These are phyloP conservation scores for Calocera cornea DNA, from an alignment of 768 basidiomycete species.

Conservation along the genomic window DNA sequence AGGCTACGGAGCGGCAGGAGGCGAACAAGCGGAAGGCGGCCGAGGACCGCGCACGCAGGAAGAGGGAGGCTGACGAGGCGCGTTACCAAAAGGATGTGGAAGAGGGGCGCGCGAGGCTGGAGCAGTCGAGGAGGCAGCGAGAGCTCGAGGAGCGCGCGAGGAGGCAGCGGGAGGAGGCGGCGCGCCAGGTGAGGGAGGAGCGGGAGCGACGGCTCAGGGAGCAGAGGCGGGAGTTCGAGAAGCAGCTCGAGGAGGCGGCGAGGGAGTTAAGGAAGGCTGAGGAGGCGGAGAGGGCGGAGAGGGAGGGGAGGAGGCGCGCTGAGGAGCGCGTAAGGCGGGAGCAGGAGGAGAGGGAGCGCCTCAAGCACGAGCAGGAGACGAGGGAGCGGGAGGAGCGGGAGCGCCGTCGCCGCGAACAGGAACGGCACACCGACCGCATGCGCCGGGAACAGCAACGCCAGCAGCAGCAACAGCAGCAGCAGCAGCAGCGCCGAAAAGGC, in stretches of 20 bases:
- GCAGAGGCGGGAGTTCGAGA: neutral
- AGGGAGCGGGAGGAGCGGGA: neutral
- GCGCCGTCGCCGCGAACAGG: neutral
- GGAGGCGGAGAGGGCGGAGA: neutral
- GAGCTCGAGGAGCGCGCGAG: neutral
- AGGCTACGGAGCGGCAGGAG: neutral
- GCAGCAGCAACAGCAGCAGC: neutral
- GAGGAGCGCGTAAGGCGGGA: neutral
- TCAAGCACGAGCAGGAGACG: neutral
- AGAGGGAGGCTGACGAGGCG: neutral
- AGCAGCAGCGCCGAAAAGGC: neutral
- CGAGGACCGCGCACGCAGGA: neutral
- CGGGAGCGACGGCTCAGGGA: neutral
- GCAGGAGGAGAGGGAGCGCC: neutral
- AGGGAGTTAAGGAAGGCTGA: neutral
- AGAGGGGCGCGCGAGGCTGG: neutral
- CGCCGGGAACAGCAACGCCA: conserved; percentile 5
- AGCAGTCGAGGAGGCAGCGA: neutral
- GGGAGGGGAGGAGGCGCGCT: neutral
- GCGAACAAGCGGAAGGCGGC: neutral
- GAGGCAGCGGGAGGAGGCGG: neutral
- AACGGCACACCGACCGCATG: neutral
- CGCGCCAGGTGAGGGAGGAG: neutral
- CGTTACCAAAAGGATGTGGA: neutral
- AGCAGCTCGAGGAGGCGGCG: neutral